Evolutionary conservation across 1,284 basidiomycete species (phyloP).

Genomic region (Anthracocystis walkeri): DNA sequence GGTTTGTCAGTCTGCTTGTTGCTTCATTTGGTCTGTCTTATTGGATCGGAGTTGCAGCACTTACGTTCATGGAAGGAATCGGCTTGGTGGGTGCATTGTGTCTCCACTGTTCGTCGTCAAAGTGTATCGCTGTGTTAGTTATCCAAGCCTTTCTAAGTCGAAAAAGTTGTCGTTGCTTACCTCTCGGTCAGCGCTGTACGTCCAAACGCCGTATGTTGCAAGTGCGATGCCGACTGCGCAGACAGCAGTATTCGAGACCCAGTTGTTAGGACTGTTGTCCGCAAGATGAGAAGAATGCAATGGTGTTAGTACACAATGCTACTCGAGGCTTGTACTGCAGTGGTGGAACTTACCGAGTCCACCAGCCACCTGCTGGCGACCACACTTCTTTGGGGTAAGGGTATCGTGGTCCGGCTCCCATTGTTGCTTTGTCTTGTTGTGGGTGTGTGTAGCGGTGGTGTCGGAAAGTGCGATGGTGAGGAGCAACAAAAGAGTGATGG

Average conservation of each 20-base stretch:
- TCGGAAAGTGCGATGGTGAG: neutral
- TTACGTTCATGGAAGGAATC: constrained; percentile 63
- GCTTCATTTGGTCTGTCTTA: neutral
- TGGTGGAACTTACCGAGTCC: constrained; percentile 70
- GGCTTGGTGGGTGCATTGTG: constrained; percentile 64
- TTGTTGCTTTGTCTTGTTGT: neutral
- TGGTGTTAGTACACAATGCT: neutral
- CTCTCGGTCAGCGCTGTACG: constrained; percentile 72
- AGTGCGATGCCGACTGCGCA: constrained; percentile 71
- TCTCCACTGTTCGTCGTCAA: constrained; percentile 53
- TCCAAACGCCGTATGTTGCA: constrained; percentile 72
- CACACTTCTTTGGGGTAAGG: constrained; percentile 75
- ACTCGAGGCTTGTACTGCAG: neutral
- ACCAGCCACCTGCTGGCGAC: constrained; percentile 74
- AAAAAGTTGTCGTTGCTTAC: constrained; percentile 64
- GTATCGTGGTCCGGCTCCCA: constrained; percentile 71
- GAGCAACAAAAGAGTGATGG: neutral
- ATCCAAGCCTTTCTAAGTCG: neutral
- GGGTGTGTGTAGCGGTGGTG: neutral
- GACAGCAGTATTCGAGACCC: constrained; percentile 73
- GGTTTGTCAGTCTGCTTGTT: constrained; percentile 6
- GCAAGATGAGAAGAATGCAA: neutral
- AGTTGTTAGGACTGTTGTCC: constrained; percentile 71
- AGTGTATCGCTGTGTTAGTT: constrained; percentile 2
- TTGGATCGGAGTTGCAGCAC: constrained; percentile 1